Percentiles rank a stretch among this genome's conserved stretches.
These are phyloP conservation scores for Leccinum cinnamomeum DNA, from an alignment of 1,284 basidiomycete genomes.

Conservation along the genomic window DNA sequence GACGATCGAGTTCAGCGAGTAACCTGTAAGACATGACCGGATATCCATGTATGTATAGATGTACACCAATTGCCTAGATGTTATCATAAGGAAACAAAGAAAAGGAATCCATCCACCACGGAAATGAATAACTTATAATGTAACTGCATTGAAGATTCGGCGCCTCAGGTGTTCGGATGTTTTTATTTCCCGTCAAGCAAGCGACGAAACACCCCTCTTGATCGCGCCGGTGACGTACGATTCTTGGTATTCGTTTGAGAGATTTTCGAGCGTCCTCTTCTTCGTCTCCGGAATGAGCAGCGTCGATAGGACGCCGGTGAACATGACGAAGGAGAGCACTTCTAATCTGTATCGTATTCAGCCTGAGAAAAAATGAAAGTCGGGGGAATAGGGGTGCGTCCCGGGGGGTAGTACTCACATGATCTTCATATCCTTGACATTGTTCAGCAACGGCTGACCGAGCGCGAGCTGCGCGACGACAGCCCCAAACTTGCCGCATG, in stretches of 20 bases:
- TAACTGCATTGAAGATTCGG: neutral
- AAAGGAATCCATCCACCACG: neutral
- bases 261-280: constrained; percentile 52
- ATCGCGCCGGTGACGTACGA: constrained; percentile 40
- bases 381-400: neutral
- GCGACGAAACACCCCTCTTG: constrained; percentile 16
- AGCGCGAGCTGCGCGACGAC: constrained; percentile 67
- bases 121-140: neutral
- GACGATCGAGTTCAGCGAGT: neutral
- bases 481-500: constrained; percentile 67
- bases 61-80: neutral
- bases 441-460: constrained; percentile 38
- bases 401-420: constrained; percentile 30
- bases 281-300: constrained; percentile 64
- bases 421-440: constrained; percentile 40
- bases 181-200: neutral
- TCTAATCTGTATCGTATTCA: constrained; percentile 35
- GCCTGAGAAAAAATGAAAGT: neutral
- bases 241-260: constrained; percentile 52
- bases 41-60: neutral
- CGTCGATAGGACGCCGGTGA: constrained; percentile 59
- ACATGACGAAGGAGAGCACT: constrained; percentile 58
- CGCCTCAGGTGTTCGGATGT: neutral
- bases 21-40: neutral
- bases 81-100: neutral